Base-by-base conservation (phyloP, 192 early-diverging fungal species). In the Gamsiella multidivaricata region DNA sequence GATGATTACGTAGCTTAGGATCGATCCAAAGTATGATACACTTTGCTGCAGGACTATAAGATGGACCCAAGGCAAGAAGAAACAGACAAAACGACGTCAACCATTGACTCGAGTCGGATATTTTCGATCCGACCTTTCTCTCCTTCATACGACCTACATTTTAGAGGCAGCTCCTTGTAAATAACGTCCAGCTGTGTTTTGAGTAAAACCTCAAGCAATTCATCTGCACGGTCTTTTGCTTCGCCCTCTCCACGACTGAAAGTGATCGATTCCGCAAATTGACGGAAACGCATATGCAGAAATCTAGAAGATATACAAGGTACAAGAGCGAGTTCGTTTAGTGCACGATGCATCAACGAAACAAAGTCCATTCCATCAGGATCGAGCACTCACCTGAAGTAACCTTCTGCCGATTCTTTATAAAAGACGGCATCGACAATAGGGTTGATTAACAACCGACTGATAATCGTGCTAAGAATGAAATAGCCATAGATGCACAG, bases 371-470 rank as follows among this genome's bases (percentile, higher is more conserved):
- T 41, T 10, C 7, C 39, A 7, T 10, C 39, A 41, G 39, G 14
- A n/a, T n/a, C 39, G 8, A n/a, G n/a, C 45, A 18, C 45, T 46
- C n/a, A 84, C 63, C 95, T 82, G 55, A 94, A 91, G 54, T 94
- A 86, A 8, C 96, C 96, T 78, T 97, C 96, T 0, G 87, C 85
- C 18, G 83, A 84, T 70, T 97, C 94, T 57, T 88, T 90, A 37
- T 68, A 67, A 79, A 88, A 94, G 5, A 96, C 91, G 0, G 88
- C 81, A 33, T 87, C 84, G 52, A 95, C 88, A 32, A 97, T 86
- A 11, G 93, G 94, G 34, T 86, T 83, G 81, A 96, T 91, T 33
- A 93, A 74, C 11, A 81, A 54, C 11, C 91, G 86, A 67, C 87
- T 88, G n/a, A 81, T 63, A 41, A 87, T 41, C 0, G 88, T 83